Conservation (phyloP, 225 moss, liverwort and hornwort genomes). For the Marchantia polymorpha region DNA sequence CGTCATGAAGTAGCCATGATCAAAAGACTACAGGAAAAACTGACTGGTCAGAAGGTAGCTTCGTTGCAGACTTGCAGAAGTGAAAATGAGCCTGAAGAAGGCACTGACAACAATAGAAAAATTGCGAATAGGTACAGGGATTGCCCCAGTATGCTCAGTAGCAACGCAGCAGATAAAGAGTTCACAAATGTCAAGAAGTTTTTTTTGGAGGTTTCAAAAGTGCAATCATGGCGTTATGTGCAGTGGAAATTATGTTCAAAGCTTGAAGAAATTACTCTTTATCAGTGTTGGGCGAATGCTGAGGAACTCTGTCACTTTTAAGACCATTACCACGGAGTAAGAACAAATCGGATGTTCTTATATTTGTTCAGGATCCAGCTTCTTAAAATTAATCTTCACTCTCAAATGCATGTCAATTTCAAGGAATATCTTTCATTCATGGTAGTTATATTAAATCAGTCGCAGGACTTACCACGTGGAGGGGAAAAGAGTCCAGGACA, state of each 20-base stretch:
- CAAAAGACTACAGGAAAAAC: constrained; percentile 57
- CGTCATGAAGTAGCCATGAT: constrained; percentile 81
- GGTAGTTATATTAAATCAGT: neutral
- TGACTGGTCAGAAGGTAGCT: neutral
- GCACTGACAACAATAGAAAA: neutral
- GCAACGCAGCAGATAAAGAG: neutral
- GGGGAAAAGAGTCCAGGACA: constrained; percentile 36
- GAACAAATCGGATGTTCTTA: neutral
- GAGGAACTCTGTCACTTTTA: no score
- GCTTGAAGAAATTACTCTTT: no score
- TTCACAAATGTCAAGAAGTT: neutral
- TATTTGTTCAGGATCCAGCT: neutral
- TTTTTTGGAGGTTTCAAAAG: neutral
- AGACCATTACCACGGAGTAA: no score
- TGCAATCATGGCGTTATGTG: neutral
- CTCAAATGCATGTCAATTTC: neutral
- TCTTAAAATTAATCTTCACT: neutral
- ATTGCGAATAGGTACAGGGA: neutral
- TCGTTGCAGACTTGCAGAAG: neutral
- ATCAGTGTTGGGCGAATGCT: no score
- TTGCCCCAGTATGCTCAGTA: neutral
- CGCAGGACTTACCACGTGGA: constrained; percentile 34
- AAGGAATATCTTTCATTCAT: no score
- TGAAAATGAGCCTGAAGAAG: neutral
- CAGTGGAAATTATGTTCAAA: no score